Conservation (phyloP, 2,329 filamentous ascomycete genomes). For the Rhynchosporium graminicola region DNA sequence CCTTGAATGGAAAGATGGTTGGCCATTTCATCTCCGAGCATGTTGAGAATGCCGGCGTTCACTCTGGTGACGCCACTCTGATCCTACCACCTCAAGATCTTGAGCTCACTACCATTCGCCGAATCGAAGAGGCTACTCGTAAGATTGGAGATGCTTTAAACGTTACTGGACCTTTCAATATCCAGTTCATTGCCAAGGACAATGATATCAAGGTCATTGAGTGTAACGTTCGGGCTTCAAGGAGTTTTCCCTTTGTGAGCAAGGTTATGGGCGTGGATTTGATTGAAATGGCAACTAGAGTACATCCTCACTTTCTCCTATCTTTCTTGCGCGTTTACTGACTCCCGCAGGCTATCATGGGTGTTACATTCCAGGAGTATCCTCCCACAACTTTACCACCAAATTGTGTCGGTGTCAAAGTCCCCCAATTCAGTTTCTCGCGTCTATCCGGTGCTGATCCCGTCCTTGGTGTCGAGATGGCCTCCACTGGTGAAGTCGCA, state of each 20-base stretch:
- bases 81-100: conserved; percentile 95
- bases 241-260: conserved; percentile 96
- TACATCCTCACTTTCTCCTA: too few species aligned
- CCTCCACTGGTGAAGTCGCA: conserved; percentile 95
- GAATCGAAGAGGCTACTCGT: conserved; percentile 91
- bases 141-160: conserved; percentile 96
- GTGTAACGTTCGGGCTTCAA: conserved; percentile 94
- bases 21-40: conserved; percentile 98
- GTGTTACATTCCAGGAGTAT: conserved; percentile 78
- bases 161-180: conserved; percentile 96
- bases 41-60: conserved; percentile 97
- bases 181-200: conserved; percentile 99
- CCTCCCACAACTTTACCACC: conserved; percentile 73
- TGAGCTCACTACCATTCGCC: conserved; percentile 80
- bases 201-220: conserved; percentile 99
- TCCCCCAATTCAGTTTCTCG: conserved; percentile 98
- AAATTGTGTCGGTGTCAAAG: conserved; percentile 93
- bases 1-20: conserved; percentile 82
- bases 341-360: conserved; percentile 78
- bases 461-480: conserved; percentile 97
- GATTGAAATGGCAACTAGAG: conserved; percentile 87
- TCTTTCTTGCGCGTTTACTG: too few species aligned
- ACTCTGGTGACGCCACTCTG: conserved; percentile 95
- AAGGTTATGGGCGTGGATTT: conserved; percentile 98
- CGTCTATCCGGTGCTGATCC: conserved; percentile 94